These are phyloP conservation scores for Tuber magnatum DNA, from an alignment of 495 filamentous ascomycete genomes.

Conservation along the genomic window DNA sequence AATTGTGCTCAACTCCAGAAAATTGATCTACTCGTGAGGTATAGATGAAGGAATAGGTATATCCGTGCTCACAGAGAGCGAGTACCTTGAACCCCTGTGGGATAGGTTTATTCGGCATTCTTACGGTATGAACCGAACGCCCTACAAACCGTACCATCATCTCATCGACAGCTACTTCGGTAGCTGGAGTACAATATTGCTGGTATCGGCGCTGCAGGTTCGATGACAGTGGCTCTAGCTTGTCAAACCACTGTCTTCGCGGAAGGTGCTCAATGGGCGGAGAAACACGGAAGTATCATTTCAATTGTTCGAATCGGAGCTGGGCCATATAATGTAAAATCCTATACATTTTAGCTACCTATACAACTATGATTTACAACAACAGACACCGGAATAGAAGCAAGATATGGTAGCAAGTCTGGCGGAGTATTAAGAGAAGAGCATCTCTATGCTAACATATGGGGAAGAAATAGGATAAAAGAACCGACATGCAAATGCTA, in stretches of 20 bases:
- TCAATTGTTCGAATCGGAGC: not conserved
- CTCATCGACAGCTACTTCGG: constrained; percentile 5
- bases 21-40: constrained; percentile 5
- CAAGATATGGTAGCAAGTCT: too few relatives aligned
- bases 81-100: constrained; percentile 11
- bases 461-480: too few relatives aligned
- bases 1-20: too few relatives aligned
- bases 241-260: not conserved
- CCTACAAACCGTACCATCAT: constrained; percentile 11
- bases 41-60: constrained; percentile 15
- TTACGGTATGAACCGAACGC: not conserved
- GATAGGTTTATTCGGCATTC: not conserved
- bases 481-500: too few relatives aligned
- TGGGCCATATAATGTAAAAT: too few relatives aligned
- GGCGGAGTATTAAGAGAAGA: too few relatives aligned
- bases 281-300: constrained; percentile 7
- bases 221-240: not conserved
- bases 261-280: not conserved
- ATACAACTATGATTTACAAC: too few relatives aligned
- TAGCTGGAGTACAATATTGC: not conserved
- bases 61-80: constrained; percentile 15
- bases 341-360: too few relatives aligned
- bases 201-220: constrained; percentile 7
- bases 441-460: too few relatives aligned
- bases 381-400: too few relatives aligned